These are phyloP conservation scores for Beauveria caledonica DNA, from an alignment of 2,329 filamentous ascomycete genomes.

Conservation along the genomic window DNA sequence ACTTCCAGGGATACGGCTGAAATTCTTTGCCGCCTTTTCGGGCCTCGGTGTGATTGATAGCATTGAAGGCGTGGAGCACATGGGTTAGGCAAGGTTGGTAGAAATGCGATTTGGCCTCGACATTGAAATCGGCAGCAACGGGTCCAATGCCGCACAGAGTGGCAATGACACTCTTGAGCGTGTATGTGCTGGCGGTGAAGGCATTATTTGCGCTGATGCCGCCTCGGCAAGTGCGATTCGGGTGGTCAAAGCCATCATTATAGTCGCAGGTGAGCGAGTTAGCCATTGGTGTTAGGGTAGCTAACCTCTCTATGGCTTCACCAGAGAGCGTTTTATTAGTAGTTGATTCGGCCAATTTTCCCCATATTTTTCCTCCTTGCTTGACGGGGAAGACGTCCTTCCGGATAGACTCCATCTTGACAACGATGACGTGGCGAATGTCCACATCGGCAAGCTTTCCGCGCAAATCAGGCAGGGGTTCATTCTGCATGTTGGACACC, in stretches of 20 bases:
- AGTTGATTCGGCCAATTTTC: conserved; percentile 24
- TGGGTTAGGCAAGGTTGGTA: conserved; percentile 38
- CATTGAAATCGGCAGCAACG: conserved; percentile 33
- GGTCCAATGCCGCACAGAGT: conserved; percentile 34
- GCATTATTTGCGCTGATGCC: conserved; percentile 34
- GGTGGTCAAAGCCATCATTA: conserved; percentile 21
- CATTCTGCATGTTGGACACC: conserved; percentile 30
- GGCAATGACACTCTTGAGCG: conserved; percentile 35
- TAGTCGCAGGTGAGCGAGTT: conserved; percentile 29
- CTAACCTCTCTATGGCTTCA: conserved; percentile 21
- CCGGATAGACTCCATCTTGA: conserved; percentile 36
- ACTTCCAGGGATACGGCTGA: conserved; percentile 23
- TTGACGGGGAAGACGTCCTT: conserved; percentile 38
- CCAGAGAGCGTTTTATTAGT: conserved; percentile 25
- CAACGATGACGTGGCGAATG: conserved; percentile 34
- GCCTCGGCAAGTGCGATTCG: conserved; percentile 20
- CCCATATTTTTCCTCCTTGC: conserved; percentile 30
- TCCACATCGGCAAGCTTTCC: conserved; percentile 23
- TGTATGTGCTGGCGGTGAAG: conserved; percentile 34
- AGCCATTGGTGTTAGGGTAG: conserved; percentile 24
- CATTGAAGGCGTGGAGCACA: conserved; percentile 27
- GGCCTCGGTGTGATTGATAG: conserved; percentile 3
- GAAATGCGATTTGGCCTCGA: conserved; percentile 31
- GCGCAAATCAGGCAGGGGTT: conserved; percentile 20
- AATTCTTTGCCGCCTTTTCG: conserved; percentile 15